Conservation (phyloP, 179 eudicot species). For the Gypsophila paniculata region DNA sequence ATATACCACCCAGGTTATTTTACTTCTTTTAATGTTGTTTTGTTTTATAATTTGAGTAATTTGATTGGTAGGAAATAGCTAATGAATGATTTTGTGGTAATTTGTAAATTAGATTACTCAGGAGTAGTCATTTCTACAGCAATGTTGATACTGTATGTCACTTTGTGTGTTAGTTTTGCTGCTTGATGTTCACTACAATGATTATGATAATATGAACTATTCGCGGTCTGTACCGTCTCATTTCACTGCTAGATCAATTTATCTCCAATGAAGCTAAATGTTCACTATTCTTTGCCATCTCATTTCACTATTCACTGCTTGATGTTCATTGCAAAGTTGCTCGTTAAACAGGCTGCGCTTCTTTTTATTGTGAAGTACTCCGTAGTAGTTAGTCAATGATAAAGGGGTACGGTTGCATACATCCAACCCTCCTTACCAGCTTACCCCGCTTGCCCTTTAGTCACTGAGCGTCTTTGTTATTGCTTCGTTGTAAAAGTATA, state of each 20-base stretch:
- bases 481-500: background rate
- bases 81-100: background rate
- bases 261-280: background rate
- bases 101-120: background rate
- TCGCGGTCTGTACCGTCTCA: background rate
- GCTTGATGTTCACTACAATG: background rate
- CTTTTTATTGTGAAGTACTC: no score
- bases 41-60: background rate
- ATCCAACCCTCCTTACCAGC: no score
- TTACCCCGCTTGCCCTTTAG: no score
- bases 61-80: background rate
- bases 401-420: no score
- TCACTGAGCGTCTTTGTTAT: background rate
- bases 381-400: no score
- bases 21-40: background rate
- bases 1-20: constrained; percentile 55
- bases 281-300: no score
- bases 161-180: background rate
- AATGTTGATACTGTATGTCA: background rate
- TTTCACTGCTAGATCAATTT: background rate
- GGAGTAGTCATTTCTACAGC: background rate
- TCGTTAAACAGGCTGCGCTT: no score
- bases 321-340: no score
- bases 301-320: no score
- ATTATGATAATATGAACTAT: background rate